phyloP scores from a whole-genome alignment of 2,329 filamentous ascomycete species.

The Pezicula rhizophila region DNA sequence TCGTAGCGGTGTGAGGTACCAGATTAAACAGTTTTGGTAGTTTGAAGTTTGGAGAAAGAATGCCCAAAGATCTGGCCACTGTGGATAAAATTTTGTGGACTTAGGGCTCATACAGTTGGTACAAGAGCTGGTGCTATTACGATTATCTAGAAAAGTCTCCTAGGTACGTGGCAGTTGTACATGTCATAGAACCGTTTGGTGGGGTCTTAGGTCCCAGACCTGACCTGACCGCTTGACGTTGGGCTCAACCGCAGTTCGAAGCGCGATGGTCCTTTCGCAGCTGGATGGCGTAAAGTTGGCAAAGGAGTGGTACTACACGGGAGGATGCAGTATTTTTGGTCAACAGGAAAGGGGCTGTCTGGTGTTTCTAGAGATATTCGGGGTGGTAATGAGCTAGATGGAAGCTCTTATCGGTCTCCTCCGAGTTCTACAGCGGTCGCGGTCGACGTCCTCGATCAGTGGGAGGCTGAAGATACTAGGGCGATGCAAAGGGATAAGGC shows the following conservation, averaged over 20 bases:
- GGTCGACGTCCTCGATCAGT: too few relatives aligned
- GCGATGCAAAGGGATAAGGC: too few relatives aligned
- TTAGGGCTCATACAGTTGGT: neutral
- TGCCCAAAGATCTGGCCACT: too few relatives aligned
- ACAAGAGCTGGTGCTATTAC: neutral
- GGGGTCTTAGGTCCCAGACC: slow-evolving; percentile 1
- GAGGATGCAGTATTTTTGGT: neutral
- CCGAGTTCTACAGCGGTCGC: neutral
- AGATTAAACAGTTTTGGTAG: neutral
- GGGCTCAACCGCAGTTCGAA: too few relatives aligned
- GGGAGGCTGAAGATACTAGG: too few relatives aligned
- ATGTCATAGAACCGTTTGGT: neutral
- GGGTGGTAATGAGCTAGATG: neutral
- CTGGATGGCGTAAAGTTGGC: neutral
- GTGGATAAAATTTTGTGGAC: too few relatives aligned
- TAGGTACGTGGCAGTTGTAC: neutral
- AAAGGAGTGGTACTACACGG: neutral
- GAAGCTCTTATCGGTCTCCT: neutral
- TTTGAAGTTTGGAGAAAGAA: neutral
- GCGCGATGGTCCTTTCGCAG: neutral
- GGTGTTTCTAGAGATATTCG: too few relatives aligned
- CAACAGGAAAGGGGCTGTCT: neutral
- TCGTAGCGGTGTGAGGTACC: neutral
- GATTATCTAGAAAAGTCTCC: neutral
- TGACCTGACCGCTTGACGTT: neutral